Evolutionary conservation across 1,284 basidiomycete genomes (phyloP).

Genomic region (Puccinia triticina): DNA sequence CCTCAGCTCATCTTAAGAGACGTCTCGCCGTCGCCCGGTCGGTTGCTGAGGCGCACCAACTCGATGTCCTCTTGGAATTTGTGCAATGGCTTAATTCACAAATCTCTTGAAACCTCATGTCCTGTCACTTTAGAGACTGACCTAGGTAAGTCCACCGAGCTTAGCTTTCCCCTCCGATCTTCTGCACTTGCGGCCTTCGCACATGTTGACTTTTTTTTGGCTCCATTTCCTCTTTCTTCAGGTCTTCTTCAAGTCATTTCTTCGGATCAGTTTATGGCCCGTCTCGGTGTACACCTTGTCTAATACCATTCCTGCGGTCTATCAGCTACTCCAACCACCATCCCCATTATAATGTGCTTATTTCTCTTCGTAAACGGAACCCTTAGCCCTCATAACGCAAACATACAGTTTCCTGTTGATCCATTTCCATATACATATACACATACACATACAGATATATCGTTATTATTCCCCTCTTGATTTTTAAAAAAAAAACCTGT

Average conservation of each 20-base stretch:
- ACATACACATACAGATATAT: too few species aligned
- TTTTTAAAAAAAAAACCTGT: too few species aligned
- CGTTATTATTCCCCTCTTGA: too few species aligned
- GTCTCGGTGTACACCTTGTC: too few species aligned
- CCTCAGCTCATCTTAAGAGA: slow-evolving; percentile 46
- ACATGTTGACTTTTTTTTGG: background rate
- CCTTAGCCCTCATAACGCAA: too few species aligned
- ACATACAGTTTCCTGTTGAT: too few species aligned
- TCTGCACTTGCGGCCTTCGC: background rate
- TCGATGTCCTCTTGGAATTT: slow-evolving; percentile 52
- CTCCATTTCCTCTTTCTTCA: background rate
- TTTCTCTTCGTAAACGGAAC: too few species aligned
- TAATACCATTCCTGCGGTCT: too few species aligned
- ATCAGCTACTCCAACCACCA: too few species aligned
- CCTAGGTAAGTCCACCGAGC: background rate
- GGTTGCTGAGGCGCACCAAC: slow-evolving; percentile 55
- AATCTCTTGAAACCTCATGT: slow-evolving; percentile 6
- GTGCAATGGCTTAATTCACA: slow-evolving; percentile 37
- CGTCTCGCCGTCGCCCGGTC: slow-evolving; percentile 54
- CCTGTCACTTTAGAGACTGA: background rate
- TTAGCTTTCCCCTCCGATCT: background rate
- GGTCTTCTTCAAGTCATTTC: background rate
- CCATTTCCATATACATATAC: too few species aligned
- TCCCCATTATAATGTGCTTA: too few species aligned
- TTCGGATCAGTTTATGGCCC: too few species aligned